These are phyloP conservation scores for Lentinula sp. DNA, from an alignment of 768 basidiomycete species.

Conservation along the genomic window DNA sequence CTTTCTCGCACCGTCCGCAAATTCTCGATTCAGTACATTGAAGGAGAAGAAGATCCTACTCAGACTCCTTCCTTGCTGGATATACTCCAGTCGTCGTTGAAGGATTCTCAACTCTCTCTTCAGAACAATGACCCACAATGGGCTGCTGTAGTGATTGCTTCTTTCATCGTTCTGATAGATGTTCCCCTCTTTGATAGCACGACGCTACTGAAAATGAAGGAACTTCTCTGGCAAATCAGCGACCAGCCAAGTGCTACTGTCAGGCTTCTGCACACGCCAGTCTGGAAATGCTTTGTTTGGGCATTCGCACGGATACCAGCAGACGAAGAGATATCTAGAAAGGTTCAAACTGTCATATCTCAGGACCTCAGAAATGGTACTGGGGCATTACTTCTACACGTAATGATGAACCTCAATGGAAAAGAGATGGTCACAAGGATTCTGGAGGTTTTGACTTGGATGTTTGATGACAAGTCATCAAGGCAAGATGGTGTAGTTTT, in stretches of 20 bases:
- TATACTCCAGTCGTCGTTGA: conserved; percentile 6
- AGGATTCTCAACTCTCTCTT: not conserved
- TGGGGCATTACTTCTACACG: conserved; percentile 31
- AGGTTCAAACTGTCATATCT: conserved; percentile 31
- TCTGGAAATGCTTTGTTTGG: conserved; percentile 57
- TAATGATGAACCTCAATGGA: conserved; percentile 6
- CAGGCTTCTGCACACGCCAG: conserved; percentile 31
- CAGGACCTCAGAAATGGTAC: conserved; percentile 43
- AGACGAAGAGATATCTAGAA: conserved; percentile 5
- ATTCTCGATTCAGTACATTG: conserved; percentile 17
- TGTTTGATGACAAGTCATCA: conserved; percentile 6
- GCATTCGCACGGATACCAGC: conserved; percentile 37
- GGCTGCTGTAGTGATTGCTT: conserved; percentile 38
- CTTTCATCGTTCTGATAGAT: conserved; percentile 42
- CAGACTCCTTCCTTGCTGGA: conserved; percentile 19
- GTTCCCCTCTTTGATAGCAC: conserved; percentile 34
- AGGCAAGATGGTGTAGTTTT: not conserved
- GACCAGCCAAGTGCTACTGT: conserved; percentile 27
- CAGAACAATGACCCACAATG: conserved; percentile 29
- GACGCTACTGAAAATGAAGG: conserved; percentile 27
- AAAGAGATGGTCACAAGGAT: not conserved
- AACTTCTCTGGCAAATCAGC: conserved; percentile 24
- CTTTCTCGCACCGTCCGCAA: conserved; percentile 19
- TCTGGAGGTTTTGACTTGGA: conserved; percentile 5
- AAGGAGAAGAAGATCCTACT: conserved; percentile 21